phyloP scores from a whole-genome alignment of 1,284 basidiomycete genomes.

The Vanrija humicola region DNA sequence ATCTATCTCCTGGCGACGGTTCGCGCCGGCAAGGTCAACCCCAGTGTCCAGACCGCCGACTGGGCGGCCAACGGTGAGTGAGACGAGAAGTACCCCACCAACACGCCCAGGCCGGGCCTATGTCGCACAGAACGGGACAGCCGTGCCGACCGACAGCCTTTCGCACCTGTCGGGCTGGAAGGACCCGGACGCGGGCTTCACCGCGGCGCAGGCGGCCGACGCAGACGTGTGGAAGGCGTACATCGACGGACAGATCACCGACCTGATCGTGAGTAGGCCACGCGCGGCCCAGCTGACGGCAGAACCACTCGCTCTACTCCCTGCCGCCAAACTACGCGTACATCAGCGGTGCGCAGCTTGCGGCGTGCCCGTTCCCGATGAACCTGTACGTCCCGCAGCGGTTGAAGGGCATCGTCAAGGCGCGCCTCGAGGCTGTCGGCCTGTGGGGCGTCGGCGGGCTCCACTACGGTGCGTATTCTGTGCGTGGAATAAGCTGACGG shows the following conservation, averaged over 20 bases:
- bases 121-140: slow-evolving; percentile 21
- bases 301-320: slow-evolving; percentile 46
- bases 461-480: slow-evolving; percentile 19
- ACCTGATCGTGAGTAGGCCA: slow-evolving; percentile 35
- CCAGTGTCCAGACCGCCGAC: slow-evolving; percentile 21
- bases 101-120: slow-evolving; percentile 27
- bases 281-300: neutral
- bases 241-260: slow-evolving; percentile 39
- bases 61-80: slow-evolving; percentile 27
- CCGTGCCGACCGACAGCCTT: slow-evolving; percentile 19
- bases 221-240: slow-evolving; percentile 35
- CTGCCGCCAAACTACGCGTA: slow-evolving; percentile 39
- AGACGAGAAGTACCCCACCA: neutral
- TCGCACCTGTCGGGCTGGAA: slow-evolving; percentile 23
- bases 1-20: slow-evolving; percentile 29
- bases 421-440: slow-evolving; percentile 35
- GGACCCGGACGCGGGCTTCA: slow-evolving; percentile 29
- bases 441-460: slow-evolving; percentile 43
- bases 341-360: slow-evolving; percentile 30
- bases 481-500: neutral
- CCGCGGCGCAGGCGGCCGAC: slow-evolving; percentile 26
- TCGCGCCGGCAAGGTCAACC: slow-evolving; percentile 22
- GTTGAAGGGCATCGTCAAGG: slow-evolving; percentile 29
- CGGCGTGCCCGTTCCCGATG: slow-evolving; percentile 31
- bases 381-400: slow-evolving; percentile 43